Percentiles rank a stretch among this genome's conserved stretches.
These are phyloP conservation scores for Pseudogymnoascus sp. DNA, from an alignment of 2,329 filamentous ascomycete species.

Conservation along the genomic window DNA sequence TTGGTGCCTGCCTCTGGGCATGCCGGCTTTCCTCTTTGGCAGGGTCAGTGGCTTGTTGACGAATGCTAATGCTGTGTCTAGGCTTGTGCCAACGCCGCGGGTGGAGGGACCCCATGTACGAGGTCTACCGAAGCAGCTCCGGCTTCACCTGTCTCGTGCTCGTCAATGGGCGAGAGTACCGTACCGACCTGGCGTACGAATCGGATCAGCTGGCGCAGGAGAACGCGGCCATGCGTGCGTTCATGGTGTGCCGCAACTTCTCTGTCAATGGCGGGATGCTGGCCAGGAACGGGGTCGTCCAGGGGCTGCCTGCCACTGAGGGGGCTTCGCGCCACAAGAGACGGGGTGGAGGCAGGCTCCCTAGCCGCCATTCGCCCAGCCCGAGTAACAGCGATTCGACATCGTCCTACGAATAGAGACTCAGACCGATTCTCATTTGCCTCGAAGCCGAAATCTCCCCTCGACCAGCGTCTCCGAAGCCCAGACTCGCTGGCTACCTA, in stretches of 20 bases:
- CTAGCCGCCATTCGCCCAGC: slow-evolving; percentile 26
- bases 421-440: neutral
- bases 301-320: slow-evolving; percentile 49
- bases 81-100: slow-evolving; percentile 90
- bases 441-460: slow-evolving; percentile 14
- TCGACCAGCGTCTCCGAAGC: slow-evolving; percentile 11
- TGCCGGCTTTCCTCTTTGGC: slow-evolving; percentile 2
- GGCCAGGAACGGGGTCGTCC: slow-evolving; percentile 59
- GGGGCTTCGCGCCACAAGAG: slow-evolving; percentile 25
- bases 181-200: slow-evolving; percentile 78
- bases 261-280: slow-evolving; percentile 93
- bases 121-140: slow-evolving; percentile 63
- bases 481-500: slow-evolving; percentile 13
- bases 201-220: slow-evolving; percentile 79
- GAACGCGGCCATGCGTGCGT: slow-evolving; percentile 89
- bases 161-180: slow-evolving; percentile 95
- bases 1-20: slow-evolving; percentile 10
- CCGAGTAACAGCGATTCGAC: slow-evolving; percentile 30
- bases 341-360: slow-evolving; percentile 20
- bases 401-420: slow-evolving; percentile 21
- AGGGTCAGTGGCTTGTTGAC: slow-evolving; percentile 8
- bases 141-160: slow-evolving; percentile 86
- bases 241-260: slow-evolving; percentile 97
- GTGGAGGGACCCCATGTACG: slow-evolving; percentile 87
- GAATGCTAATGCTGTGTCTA: slow-evolving; percentile 33